Conservation (phyloP, 805 yeast species). For the Candida corydali region DNA sequence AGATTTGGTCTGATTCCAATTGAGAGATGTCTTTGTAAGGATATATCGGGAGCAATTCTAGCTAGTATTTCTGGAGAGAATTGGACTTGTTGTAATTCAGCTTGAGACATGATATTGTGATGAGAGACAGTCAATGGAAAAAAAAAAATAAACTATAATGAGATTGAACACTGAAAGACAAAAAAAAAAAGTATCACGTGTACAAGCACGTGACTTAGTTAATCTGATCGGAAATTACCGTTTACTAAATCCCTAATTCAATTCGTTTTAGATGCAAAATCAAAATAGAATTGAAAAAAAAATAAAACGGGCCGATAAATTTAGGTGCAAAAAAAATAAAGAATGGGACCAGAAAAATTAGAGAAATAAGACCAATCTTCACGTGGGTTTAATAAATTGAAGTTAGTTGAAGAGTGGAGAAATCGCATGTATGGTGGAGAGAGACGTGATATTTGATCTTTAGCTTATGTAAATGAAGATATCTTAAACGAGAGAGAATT, state of each 20-base stretch:
- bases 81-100: constrained; percentile 32
- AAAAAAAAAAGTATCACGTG: no score
- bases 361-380: no score
- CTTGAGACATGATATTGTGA: constrained; percentile 3
- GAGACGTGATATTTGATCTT: no score
- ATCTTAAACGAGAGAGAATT: no score
- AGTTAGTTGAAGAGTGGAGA: no score
- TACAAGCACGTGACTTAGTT: background rate
- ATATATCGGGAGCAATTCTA: constrained; percentile 79
- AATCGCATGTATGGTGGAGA: no score
- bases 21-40: constrained; percentile 73
- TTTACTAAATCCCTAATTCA: background rate
- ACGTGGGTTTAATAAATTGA: no score
- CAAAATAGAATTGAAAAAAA: no score
- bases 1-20: constrained; percentile 73
- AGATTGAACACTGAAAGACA: background rate
- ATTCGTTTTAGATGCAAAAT: background rate
- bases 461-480: no score
- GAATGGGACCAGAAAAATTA: no score
- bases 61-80: constrained; percentile 84
- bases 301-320: no score
- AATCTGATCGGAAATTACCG: background rate
- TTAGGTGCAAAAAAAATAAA: no score
- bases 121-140: background rate
- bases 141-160: background rate